A percentile compares a stretch with the other conserved stretches of the same genome.
phyloP scores from a whole-genome alignment of 176 grass and related monocot species.

The Microstegium vimineum region DNA sequence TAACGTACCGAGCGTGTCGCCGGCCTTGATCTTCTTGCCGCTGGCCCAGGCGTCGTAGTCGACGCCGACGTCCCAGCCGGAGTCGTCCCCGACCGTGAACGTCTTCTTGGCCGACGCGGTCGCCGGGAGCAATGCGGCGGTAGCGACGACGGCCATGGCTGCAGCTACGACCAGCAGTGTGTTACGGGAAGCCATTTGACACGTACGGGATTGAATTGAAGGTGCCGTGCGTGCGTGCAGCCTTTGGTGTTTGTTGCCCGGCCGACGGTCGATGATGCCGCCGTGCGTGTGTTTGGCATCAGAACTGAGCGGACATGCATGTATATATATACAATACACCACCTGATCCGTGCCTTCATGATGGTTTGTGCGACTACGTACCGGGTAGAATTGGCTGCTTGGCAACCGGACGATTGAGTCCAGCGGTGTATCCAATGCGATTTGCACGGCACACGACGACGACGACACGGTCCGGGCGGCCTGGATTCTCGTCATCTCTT shows the following conservation, averaged over 20 bases:
- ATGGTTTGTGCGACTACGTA: no score
- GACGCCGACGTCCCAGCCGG: constrained; percentile 26
- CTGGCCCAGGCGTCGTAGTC: constrained; percentile 31
- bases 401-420: background rate
- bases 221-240: no score
- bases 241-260: no score
- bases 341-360: no score
- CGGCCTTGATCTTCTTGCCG: constrained; percentile 40
- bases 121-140: constrained; percentile 13
- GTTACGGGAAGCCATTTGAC: no score
- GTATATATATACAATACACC: background rate
- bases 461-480: no score
- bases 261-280: no score
- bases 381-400: background rate
- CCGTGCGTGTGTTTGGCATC: background rate
- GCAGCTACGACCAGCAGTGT: background rate
- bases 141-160: background rate
- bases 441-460: background rate
- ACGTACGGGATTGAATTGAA: no score
- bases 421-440: background rate
- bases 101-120: background rate
- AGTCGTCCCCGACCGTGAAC: constrained; percentile 23
- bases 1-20: constrained; percentile 38
- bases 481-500: background rate
- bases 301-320: background rate